Evolutionary conservation across 2,329 filamentous ascomycete species (phyloP), one percentile per base, ranked within the genome.

Genomic region (Penicillium frequentans): DNA sequence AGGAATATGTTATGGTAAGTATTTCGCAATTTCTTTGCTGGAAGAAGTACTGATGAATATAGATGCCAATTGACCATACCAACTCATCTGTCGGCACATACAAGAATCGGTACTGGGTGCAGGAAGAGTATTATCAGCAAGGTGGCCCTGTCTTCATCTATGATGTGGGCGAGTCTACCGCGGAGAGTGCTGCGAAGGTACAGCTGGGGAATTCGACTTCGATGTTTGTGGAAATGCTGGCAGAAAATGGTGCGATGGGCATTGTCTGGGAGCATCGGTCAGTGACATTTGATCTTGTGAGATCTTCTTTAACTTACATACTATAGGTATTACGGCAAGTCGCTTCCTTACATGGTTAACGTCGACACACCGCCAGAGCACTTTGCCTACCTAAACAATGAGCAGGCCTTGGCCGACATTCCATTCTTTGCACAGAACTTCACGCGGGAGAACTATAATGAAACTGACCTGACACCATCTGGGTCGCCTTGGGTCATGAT

Each of bases 101-200:
- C 67, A 75, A 76, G 55, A 82, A 84, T 67, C 77, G 81, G 45
- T 85, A 84, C 63, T 84, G 81, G 65, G 80, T 84, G 48, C 81
- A 82, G 56, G 72, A 75, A 5, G 75, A 78, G 0, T 83, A 83
- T 65, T 85, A 84, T 64, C 79, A 82, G 61, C 70, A 80, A n/a
- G 82, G 83, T n/a, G 83, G 83, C 0, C 83, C 81, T 1, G 75
- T 83, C 1, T 80, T 79, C 59, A 64, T 81, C 10, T 81, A 79
- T 57, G 77, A 82, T 63, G 73, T 72, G 8, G 81, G 81, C 37
- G 81, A 83, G 62, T 71, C 74, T 1, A 68, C 65, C 33, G 79
- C 71, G 4, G 72, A 75, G 39, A 69, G 68, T 8, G 72, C 78
- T 24, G 76, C 74, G 1, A 75, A 78, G 45, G 56, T 73, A 5